Conservation (phyloP, 2,329 filamentous ascomycete species). For the Aspergillus hortae region DNA sequence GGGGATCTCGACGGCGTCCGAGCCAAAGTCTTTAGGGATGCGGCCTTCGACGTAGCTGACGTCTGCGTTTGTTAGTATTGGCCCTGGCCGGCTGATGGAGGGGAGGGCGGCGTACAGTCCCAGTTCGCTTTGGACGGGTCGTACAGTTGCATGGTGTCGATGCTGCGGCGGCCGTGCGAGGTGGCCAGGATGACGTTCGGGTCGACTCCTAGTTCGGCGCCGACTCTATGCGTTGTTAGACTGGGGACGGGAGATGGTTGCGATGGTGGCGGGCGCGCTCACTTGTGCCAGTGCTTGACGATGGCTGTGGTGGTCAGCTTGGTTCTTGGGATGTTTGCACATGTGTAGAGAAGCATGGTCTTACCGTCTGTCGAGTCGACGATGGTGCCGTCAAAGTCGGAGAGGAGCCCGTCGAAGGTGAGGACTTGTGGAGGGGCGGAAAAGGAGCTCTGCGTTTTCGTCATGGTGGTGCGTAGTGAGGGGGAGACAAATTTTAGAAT, state of each 20-base stretch:
- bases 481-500: not conserved
- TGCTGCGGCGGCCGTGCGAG: constrained; percentile 84
- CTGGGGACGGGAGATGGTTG: not conserved
- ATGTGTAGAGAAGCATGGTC: constrained; percentile 31
- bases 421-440: constrained; percentile 38
- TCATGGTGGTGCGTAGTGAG: constrained; percentile 21
- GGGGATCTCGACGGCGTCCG: constrained; percentile 79
- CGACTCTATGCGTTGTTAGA: constrained; percentile 40
- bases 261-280: constrained; percentile 9
- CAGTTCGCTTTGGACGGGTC: constrained; percentile 83
- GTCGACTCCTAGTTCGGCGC: constrained; percentile 76
- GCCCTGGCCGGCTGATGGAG: no score
- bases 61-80: constrained; percentile 51
- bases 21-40: constrained; percentile 72
- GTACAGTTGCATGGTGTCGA: constrained; percentile 77
- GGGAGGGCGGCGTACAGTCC: constrained; percentile 65
- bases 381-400: constrained; percentile 48
- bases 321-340: constrained; percentile 41
- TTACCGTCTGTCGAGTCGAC: constrained; percentile 46
- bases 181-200: constrained; percentile 83
- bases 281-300: constrained; percentile 62
- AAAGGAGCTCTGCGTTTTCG: constrained; percentile 32
- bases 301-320: constrained; percentile 44
- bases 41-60: constrained; percentile 72
- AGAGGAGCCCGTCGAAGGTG: constrained; percentile 43